These are phyloP conservation scores for Heracleum sosnowskyi DNA, from an alignment of 129 eudicot species.

Conservation along the genomic window DNA sequence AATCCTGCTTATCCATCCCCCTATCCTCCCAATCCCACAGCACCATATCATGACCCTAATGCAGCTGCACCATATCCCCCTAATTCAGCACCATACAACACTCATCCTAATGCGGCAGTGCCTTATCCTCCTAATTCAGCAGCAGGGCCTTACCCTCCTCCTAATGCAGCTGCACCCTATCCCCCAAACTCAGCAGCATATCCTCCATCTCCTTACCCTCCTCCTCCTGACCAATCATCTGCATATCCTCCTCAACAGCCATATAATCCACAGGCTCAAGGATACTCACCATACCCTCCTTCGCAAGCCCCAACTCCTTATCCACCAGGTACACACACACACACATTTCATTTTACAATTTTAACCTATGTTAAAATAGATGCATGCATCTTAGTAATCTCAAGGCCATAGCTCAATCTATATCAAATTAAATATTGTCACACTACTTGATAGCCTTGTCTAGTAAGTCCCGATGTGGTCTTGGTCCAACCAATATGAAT, in stretches of 20 bases:
- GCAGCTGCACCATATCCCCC: not conserved
- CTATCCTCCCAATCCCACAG: constrained; percentile 5
- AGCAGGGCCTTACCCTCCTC: not conserved
- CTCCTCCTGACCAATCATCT: constrained; percentile 9
- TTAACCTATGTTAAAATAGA: not conserved
- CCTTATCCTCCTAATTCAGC: constrained; percentile 10
- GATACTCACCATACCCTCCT: not conserved
- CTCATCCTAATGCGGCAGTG: not conserved
- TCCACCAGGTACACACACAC: constrained; percentile 10
- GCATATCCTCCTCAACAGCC: constrained; percentile 16
- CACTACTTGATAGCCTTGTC: too few relatives aligned
- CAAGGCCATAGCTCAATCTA: not conserved
- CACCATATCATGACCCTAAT: not conserved
- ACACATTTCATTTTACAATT: not conserved
- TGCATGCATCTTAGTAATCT: not conserved
- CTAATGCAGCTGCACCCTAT: not conserved
- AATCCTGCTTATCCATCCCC: constrained; percentile 3
- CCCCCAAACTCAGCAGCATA: constrained; percentile 7
- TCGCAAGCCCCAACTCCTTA: constrained; percentile 10
- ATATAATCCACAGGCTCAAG: constrained; percentile 13
- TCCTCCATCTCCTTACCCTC: not conserved
- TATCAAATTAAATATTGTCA: too few relatives aligned
- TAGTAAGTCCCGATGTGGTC: too few relatives aligned
- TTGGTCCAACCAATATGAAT: too few relatives aligned
- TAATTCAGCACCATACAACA: constrained; percentile 4